Conservation (phyloP, 257 asterid genomes). For the Buddleja alternifolia region DNA sequence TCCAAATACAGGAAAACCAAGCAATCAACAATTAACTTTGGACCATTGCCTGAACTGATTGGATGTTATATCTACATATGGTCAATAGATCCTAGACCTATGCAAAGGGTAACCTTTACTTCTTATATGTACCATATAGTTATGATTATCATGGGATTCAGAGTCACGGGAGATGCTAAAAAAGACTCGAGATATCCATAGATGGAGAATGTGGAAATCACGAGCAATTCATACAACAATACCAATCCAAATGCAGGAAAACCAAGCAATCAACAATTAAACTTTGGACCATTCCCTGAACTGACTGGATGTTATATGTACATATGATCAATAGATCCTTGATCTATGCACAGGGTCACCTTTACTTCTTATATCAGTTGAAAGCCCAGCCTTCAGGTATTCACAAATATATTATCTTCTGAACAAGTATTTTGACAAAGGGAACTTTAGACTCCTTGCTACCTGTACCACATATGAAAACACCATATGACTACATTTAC, state of each 20-base stretch:
- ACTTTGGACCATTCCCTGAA: not conserved
- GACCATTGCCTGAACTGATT: not conserved
- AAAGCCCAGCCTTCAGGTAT: slow-evolving; percentile 14
- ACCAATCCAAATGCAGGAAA: slow-evolving; percentile 1
- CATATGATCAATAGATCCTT: not conserved
- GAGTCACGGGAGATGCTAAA: no score
- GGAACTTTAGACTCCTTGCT: slow-evolving; percentile 86
- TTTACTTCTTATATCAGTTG: slow-evolving; percentile 5
- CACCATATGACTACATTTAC: slow-evolving; percentile 25
- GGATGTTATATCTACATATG: not conserved
- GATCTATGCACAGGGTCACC: not conserved
- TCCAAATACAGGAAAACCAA: not conserved
- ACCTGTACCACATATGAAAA: slow-evolving; percentile 56
- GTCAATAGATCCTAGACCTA: not conserved
- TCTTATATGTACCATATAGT: no score
- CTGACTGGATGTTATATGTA: not conserved
- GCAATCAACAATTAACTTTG: not conserved
- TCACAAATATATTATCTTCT: slow-evolving; percentile 44
- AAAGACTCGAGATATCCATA: no score
- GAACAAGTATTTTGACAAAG: slow-evolving; percentile 81
- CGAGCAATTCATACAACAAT: not conserved
- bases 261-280: not conserved
- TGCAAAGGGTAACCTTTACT: not conserved
- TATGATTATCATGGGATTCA: no score
- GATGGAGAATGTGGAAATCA: not conserved